Conservation (phyloP, 805 yeast genomes). For the Ogataea methanolica region DNA sequence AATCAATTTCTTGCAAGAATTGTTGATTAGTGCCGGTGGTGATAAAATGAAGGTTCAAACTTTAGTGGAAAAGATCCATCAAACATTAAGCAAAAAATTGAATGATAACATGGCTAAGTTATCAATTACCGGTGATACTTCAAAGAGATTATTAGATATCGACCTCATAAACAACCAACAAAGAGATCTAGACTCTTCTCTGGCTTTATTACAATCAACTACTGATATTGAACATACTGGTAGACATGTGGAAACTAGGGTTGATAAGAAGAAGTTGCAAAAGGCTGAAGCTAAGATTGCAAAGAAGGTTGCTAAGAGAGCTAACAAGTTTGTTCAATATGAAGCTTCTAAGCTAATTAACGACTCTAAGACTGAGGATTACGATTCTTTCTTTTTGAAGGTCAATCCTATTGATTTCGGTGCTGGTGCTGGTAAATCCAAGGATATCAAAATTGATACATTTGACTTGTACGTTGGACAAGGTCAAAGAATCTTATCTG, state of each 20-base stretch:
- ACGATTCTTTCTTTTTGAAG: conserved; percentile 91
- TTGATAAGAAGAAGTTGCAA: conserved; percentile 92
- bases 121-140: conserved; percentile 79
- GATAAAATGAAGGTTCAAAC: conserved; percentile 46
- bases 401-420: conserved; percentile 94
- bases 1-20: conserved; percentile 56
- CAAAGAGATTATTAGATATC: conserved; percentile 79
- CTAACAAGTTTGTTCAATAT: conserved; percentile 74
- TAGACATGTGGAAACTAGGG: conserved; percentile 87
- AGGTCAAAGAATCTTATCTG: conserved; percentile 87
- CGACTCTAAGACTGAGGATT: conserved; percentile 63
- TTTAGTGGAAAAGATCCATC: conserved; percentile 43
- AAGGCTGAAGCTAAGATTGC: conserved; percentile 98
- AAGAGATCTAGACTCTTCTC: conserved; percentile 69
- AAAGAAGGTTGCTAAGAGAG: conserved; percentile 88
- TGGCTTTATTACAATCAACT: conserved; percentile 72
- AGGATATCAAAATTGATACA: conserved; percentile 89
- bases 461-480: conserved; percentile 95
- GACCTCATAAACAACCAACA: conserved; percentile 66
- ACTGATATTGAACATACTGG: conserved; percentile 90
- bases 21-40: conserved; percentile 84
- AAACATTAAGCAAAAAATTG: conserved; percentile 47
- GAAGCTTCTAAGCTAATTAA: conserved; percentile 90
- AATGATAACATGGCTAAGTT: conserved; percentile 67
- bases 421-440: conserved; percentile 90